Base-by-base conservation (phyloP, 139 green algal species). In the Limnomonas spitsbergensis region DNA sequence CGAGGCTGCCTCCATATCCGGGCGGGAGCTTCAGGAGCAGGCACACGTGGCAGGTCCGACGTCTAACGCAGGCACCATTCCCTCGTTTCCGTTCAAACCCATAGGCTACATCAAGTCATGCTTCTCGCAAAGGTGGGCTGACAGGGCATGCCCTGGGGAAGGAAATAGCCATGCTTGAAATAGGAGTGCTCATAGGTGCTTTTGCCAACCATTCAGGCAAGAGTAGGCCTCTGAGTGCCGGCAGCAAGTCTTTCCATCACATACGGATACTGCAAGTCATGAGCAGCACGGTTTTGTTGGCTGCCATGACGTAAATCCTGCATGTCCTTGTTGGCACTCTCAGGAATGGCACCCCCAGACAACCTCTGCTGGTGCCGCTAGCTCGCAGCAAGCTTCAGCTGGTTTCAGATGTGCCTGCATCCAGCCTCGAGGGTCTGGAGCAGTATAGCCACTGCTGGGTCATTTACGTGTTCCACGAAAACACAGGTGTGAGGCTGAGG, bases 401-500 rank as follows among this genome's bases (percentile, higher is more conserved):
- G 36, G 75, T 69, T 7, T 38, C 82, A 2, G 79, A 85, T 3
- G 71, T 97, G 1, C 87, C 90, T 0, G 9, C 72, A 6, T 78
- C 76, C 2, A 86, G 85, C 53, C 81, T 98, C 26, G 89, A 96
- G 29, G 95, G 94, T 0, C 81, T 98, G 69, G 38, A 90, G 69
- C 75, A 91, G 69, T 98, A 93, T 87, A 92, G 81, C 31, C 95
- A 98, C 83, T 89, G 83, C 69, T 98, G 95, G 95, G 69, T 98
- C 40, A 77, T 98, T 1, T 98, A 97, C 82, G 82, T 97, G 0
- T 98, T 98, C 83, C 92, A 98, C 68, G 66, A 87, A 24, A 98
- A 98, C 89, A 98, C 94, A 70, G 88, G 93, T 87, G 76, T 69
- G 79, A 20, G 47, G 20, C 47, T 14, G n/a, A n/a, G n/a, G n/a